Evolutionary conservation across 2,329 filamentous ascomycete genomes (phyloP), one percentile per base, ranked within the genome.

Genomic region (Huntiella decipiens): DNA sequence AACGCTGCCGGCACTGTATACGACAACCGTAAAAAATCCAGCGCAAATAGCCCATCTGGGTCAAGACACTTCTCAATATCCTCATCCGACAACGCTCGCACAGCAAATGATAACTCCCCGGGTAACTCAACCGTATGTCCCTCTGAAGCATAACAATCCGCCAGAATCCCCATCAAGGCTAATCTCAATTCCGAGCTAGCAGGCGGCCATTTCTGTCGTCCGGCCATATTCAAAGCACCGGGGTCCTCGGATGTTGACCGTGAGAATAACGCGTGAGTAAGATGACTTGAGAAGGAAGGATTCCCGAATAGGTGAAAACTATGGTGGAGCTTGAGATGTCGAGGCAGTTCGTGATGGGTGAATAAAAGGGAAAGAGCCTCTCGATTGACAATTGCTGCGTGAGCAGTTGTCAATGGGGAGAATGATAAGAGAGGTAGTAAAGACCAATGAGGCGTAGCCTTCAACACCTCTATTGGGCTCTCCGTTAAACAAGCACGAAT

Each of bases 171-270:
- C 71, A 87, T 92, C 13, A 98, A 67, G 0, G 84, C 84, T 4
- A 96, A 68, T 7, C 86, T 76, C n/a, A 98, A 64, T 58, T 96
- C 91, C 0, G 87, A 95, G 58, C 83, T 92, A 17, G 86, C 86
- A 4, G 91, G 91, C 19, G 91, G 91, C 91, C 91, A 96, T 31
- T 71, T 83, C 46, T 83, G 77, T 54, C 85, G 74, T 2, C 74
- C 75, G n/a, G 82, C 82, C 1, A 96, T 66, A 36, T 86, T 79
- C 36, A 96, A 67, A 1, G 91, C 88, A 48, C 77, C 73, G 42
- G 38, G 82, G 74, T 31, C 79, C 67, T 3, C 84, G 83, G 16
- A 38, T 22, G 22, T 28, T 28, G 22, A 28, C 8, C 22, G 22
- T 50, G 87, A 81, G 55, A 96, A 96, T 0, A 98, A 67, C 1